Base-by-base conservation (phyloP, 345 rosid genomes). In the Brassica nigra region DNA sequence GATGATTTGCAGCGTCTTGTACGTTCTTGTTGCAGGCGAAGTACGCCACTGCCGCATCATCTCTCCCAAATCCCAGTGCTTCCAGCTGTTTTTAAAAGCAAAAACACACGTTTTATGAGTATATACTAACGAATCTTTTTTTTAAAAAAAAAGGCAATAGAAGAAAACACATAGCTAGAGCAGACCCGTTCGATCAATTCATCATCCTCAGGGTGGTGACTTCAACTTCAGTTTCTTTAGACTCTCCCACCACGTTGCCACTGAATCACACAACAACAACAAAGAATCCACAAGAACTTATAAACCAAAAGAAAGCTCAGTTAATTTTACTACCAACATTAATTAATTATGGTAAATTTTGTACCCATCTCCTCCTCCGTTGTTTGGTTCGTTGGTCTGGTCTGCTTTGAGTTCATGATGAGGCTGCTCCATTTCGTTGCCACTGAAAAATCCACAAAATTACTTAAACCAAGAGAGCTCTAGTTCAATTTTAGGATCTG, bases 21-120 rank as follows among this genome's bases (percentile, higher is more conserved):
- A 87, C 92, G 36, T 91, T 86, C 90, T 86, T 91, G 87, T 91
- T 86, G 88, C 91, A 89, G 10, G 91, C 90, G 34, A 90, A 87
- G 81, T 85, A 90, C 66, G 83, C 93, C 71, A 84, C 90, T 69
- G 85, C 59, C 23, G 89, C 94, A 2, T 84, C 78, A 8, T 81
- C 84, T 58, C 89, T 84, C 76, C 89, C 88, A 57, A 91, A 91
- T 23, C 98, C 93, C 92, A 92, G 86, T 3, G 91, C 96, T 76
- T 87, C 94, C 52, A 91, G 89, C 95, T 89, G 83, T 30, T n/a
- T 66, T 34, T 11, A 47, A 47, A 39, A 12, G 5, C n/a, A 44
- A 47, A 47, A 12, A 47, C 55, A 14, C 55, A 47, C 55, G 55
- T 47, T 4, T 47, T 47, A 47, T 47, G 55, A 47, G 12, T 49